A percentile compares a stretch with the other conserved stretches of the same genome.
phyloP scores from a whole-genome alignment of 2,329 filamentous ascomycete genomes.

The Dothistroma pini region DNA sequence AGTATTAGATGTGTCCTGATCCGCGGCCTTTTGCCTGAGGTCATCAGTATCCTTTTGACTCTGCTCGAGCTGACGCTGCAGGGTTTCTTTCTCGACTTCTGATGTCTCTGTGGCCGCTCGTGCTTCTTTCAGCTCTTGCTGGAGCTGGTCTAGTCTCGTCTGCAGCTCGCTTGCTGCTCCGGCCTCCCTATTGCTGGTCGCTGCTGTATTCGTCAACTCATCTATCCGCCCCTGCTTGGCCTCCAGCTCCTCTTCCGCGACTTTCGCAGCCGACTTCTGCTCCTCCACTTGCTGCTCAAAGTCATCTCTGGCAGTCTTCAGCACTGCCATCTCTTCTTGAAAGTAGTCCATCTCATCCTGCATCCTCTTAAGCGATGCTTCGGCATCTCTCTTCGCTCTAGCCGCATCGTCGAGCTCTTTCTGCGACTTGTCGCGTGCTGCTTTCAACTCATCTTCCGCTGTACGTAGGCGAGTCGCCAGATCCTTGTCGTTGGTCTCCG shows the following conservation, averaged over 20 bases:
- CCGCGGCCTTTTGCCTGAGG: neutral
- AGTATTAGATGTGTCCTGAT: neutral
- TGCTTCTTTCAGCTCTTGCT: neutral
- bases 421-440: slow-evolving; percentile 12
- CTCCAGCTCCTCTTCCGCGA: slow-evolving; percentile 1
- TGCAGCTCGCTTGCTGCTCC: neutral
- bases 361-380: neutral
- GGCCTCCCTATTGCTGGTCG: neutral
- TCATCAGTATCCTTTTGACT: neutral
- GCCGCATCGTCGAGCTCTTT: slow-evolving; percentile 15
- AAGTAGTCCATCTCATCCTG: slow-evolving; percentile 6
- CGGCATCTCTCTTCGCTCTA: neutral
- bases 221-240: slow-evolving; percentile 3
- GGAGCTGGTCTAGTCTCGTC: neutral
- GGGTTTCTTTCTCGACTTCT: slow-evolving; percentile 1
- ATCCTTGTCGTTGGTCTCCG: slow-evolving; percentile 29
- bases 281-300: slow-evolving; percentile 17
- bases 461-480: neutral
- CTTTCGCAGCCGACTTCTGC: neutral
- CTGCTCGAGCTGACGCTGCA: slow-evolving; percentile 1
- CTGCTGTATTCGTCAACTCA: neutral
- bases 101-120: neutral
- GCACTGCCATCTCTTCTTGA: slow-evolving; percentile 5
- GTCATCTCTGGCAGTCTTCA: slow-evolving; percentile 1
- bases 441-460: slow-evolving; percentile 16